These are phyloP conservation scores for Graphiopsis chlorocephala DNA, from an alignment of 2,329 filamentous ascomycete genomes.

Conservation along the genomic window DNA sequence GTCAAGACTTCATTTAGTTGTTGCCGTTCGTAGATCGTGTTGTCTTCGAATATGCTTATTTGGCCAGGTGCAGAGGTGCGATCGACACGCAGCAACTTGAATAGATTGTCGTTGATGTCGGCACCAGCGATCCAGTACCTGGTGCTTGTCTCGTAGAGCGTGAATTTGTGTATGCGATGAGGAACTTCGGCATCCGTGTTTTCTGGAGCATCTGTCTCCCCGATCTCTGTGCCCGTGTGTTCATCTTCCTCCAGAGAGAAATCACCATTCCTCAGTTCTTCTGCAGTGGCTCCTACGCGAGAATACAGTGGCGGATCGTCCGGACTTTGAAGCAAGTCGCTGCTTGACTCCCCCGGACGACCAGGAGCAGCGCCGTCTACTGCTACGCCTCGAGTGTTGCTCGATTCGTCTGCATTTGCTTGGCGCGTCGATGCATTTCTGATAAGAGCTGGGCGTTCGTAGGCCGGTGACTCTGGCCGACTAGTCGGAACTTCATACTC, in stretches of 20 bases:
- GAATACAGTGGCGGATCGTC: conserved; percentile 26
- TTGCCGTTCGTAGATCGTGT: conserved; percentile 86
- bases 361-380: not conserved
- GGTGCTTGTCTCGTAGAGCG: conserved; percentile 91
- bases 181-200: conserved; percentile 15
- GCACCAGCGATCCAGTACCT: conserved; percentile 93
- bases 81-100: conserved; percentile 92
- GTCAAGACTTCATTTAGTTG: conserved; percentile 93
- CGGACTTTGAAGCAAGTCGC: conserved; percentile 17
- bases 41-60: conserved; percentile 85
- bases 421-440: conserved; percentile 5
- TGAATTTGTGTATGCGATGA: conserved; percentile 83
- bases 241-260: not conserved
- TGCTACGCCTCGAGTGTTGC: not conserved
- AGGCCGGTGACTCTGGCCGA: conserved; percentile 7
- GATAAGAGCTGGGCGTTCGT: conserved; percentile 5
- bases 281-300: conserved; percentile 29
- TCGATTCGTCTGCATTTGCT: not conserved
- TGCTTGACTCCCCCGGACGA: conserved; percentile 11
- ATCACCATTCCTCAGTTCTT: conserved; percentile 21
- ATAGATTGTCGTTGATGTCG: conserved; percentile 83
- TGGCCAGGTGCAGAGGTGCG: conserved; percentile 77
- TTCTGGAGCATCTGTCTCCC: conserved; percentile 20
- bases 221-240: conserved; percentile 8
- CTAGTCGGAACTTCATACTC: conserved; percentile 24